Conservation (phyloP, 257 asterid genomes). For the Anisodus tanguticus region DNA sequence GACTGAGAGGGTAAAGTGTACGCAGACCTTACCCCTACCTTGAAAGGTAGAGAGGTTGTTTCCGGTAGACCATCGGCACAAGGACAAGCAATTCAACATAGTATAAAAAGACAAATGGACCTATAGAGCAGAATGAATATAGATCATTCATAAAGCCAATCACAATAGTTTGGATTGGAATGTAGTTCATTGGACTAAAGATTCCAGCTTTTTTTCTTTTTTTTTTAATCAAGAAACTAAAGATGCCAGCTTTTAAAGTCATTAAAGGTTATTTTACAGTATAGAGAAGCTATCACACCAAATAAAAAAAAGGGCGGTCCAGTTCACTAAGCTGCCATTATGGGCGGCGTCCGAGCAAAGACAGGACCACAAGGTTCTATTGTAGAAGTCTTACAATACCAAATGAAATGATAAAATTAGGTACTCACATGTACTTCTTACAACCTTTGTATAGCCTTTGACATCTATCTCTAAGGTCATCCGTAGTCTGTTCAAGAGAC, state of each 20-base stretch:
- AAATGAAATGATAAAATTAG: conserved; percentile 14
- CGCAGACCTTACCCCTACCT: no score
- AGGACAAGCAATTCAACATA: no score
- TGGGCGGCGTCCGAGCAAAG: no score
- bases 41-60: no score
- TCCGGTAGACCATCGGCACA: no score
- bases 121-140: no score
- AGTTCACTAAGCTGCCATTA: neutral
- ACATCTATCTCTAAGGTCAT: conserved; percentile 90
- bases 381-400: neutral
- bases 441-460: conserved; percentile 85
- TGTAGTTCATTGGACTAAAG: neutral
- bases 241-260: neutral
- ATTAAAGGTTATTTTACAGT: neutral
- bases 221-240: no score
- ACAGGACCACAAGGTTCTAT: no score
- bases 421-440: conserved; percentile 83
- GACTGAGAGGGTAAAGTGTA: no score
- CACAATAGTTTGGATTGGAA: neutral
- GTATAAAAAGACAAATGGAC: no score
- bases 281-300: neutral
- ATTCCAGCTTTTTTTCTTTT: neutral
- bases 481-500: conserved; percentile 76
- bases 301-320: neutral
- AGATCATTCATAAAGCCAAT: neutral